Evolutionary conservation across 371 early-diverging fungal species (phyloP).

Genomic region (Circinella minor): DNA sequence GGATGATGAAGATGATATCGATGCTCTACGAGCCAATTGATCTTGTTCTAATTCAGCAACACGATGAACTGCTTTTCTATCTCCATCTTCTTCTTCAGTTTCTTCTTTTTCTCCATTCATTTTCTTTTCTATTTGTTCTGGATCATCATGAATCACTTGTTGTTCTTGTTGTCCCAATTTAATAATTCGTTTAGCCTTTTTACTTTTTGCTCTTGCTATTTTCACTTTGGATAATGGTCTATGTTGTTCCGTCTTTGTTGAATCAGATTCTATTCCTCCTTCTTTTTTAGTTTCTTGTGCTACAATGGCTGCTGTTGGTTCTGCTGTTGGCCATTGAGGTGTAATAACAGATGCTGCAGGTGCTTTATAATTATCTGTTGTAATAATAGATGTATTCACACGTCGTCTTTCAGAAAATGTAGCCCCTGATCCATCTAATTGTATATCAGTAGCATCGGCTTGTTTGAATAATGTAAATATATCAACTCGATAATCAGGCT

Average conservation of each 20-base stretch:
- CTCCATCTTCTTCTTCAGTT: slow-evolving; percentile 25
- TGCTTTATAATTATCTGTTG: slow-evolving; percentile 16
- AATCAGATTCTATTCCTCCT: slow-evolving; percentile 6
- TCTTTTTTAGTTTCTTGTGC: not conserved
- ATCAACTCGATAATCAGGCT: slow-evolving; percentile 63
- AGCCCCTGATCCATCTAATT: slow-evolving; percentile 63
- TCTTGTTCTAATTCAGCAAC: slow-evolving; percentile 47
- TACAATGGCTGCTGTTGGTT: slow-evolving; percentile 7
- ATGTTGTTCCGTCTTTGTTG: slow-evolving; percentile 4
- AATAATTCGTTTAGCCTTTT: slow-evolving; percentile 39
- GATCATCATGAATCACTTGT: no score
- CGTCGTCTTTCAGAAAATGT: slow-evolving; percentile 55
- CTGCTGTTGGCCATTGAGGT: slow-evolving; percentile 19
- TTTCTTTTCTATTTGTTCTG: slow-evolving; percentile 9
- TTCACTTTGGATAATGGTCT: not conserved
- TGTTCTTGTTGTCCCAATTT: slow-evolving; percentile 30
- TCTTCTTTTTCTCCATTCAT: slow-evolving; percentile 14
- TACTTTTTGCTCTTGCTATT: slow-evolving; percentile 31
- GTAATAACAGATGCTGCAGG: slow-evolving; percentile 26
- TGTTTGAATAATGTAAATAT: slow-evolving; percentile 58
- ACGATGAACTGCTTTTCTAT: slow-evolving; percentile 42
- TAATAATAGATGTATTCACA: slow-evolving; percentile 21
- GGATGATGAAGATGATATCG: slow-evolving; percentile 18
- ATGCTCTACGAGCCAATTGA: slow-evolving; percentile 27
- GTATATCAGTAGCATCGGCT: slow-evolving; percentile 42